phyloP scores from a whole-genome alignment of 345 rosid species.

The Balakata baccata region DNA sequence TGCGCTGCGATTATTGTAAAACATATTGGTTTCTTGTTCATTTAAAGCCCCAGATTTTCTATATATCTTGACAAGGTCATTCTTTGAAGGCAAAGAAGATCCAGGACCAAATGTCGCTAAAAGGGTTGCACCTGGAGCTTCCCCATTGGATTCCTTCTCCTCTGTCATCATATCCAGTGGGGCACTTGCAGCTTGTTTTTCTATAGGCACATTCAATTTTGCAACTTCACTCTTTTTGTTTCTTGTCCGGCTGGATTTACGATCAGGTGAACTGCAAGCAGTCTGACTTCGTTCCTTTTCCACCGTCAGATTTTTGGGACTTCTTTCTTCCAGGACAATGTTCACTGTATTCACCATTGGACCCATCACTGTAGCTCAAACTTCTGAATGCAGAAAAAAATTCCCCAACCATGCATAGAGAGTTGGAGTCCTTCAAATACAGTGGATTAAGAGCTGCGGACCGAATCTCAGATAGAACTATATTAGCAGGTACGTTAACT shows the following conservation, averaged over 20 bases:
- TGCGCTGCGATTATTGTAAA: slow-evolving; percentile 37
- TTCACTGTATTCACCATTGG: slow-evolving; percentile 32
- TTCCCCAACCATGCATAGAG: slow-evolving; percentile 42
- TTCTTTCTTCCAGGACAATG: slow-evolving; percentile 36
- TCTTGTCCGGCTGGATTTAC: slow-evolving; percentile 23
- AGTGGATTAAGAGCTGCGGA: slow-evolving; percentile 50
- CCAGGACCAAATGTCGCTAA: slow-evolving; percentile 59
- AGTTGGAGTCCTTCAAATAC: slow-evolving; percentile 30
- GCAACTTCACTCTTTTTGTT: slow-evolving; percentile 26
- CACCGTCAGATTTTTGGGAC: slow-evolving; percentile 27
- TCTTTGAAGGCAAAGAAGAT: slow-evolving; percentile 56
- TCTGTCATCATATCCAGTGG: slow-evolving; percentile 19
- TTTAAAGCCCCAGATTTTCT: slow-evolving; percentile 53
- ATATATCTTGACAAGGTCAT: slow-evolving; percentile 49
- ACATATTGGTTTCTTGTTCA: slow-evolving; percentile 47
- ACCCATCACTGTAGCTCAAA: slow-evolving; percentile 44
- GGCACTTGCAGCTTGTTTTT: slow-evolving; percentile 18
- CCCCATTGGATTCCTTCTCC: slow-evolving; percentile 22
- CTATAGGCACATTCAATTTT: slow-evolving; percentile 15
- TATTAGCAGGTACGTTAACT: slow-evolving; percentile 43
- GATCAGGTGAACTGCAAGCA: slow-evolving; percentile 19
- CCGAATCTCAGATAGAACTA: slow-evolving; percentile 46
- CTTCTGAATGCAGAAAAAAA: slow-evolving; percentile 64
- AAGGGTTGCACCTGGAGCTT: slow-evolving; percentile 40
- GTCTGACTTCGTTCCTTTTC: slow-evolving; percentile 26